A percentile compares a stretch with the other conserved stretches of the same genome.
Conservation (phyloP, 305 asterid genomes). For the Euphrasia arctica region DNA sequence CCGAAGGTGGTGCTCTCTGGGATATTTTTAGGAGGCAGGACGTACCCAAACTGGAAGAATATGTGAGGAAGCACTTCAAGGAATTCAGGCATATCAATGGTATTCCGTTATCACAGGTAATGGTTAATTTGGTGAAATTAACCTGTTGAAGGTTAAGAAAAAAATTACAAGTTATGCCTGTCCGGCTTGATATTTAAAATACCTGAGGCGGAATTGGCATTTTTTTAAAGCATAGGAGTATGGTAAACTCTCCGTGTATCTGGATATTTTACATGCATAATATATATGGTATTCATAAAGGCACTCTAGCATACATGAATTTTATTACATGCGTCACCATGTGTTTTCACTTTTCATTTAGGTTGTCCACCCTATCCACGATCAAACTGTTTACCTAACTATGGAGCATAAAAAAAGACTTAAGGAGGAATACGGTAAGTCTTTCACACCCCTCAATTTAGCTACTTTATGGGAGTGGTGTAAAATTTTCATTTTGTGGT, state of each 20-base stretch:
- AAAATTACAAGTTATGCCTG: neutral
- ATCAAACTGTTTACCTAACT: constrained; percentile 67
- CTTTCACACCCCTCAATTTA: constrained; percentile 19
- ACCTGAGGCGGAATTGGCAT: neutral
- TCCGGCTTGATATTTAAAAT: constrained; percentile 5
- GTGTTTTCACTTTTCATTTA: constrained; percentile 20
- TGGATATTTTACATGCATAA: neutral
- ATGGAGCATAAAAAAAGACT: constrained; percentile 58
- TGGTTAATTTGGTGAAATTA: constrained; percentile 13
- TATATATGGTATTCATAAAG: neutral
- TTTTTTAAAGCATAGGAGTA: neutral
- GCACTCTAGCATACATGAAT: constrained; percentile 11
- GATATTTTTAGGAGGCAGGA: constrained; percentile 91
- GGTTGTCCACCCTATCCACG: constrained; percentile 75
- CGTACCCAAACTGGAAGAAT: constrained; percentile 65
- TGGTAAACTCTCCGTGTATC: constrained; percentile 7
- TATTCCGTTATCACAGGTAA: constrained; percentile 62
- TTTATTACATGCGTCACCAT: neutral
- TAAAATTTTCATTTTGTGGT: constrained; percentile 15
- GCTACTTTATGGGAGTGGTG: constrained; percentile 13
- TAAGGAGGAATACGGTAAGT: constrained; percentile 69
- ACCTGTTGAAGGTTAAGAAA: constrained; percentile 8
- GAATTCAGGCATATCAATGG: constrained; percentile 75
- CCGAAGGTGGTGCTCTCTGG: constrained; percentile 88
- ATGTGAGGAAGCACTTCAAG: constrained; percentile 61